phyloP scores from a whole-genome alignment of 2,329 filamentous ascomycete genomes.

The Talaromyces marneffei region DNA sequence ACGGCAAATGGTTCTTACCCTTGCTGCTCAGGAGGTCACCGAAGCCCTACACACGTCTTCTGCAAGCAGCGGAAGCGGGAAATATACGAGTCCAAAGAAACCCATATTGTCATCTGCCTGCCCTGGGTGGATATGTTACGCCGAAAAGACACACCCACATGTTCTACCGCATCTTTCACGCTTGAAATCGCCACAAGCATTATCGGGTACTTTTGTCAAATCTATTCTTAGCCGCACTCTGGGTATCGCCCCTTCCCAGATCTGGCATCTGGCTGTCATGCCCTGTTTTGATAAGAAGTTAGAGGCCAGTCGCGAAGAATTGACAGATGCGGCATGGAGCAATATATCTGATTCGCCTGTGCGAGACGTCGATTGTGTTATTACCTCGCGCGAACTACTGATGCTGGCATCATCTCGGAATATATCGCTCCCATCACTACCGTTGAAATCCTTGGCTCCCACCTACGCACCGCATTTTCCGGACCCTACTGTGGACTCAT shows the following conservation, averaged over 20 bases:
- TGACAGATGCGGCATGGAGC: constrained; percentile 73
- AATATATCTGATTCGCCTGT: constrained; percentile 40
- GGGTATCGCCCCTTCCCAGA: constrained; percentile 66
- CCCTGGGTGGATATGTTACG: constrained; percentile 98
- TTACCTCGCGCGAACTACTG: constrained; percentile 89
- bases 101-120: constrained; percentile 74
- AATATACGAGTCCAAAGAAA: constrained; percentile 29
- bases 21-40: constrained; percentile 67
- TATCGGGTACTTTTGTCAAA: constrained; percentile 86
- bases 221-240: constrained; percentile 69
- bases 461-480: constrained; percentile 59
- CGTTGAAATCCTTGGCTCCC: constrained; percentile 50
- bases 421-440: constrained; percentile 67
- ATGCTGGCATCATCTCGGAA: constrained; percentile 78
- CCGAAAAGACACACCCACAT: constrained; percentile 94
- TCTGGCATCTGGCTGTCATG: constrained; percentile 96
- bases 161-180: constrained; percentile 84
- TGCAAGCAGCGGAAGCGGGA: constrained; percentile 14
- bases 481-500: constrained; percentile 62
- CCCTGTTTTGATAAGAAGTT: constrained; percentile 99
- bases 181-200: constrained; percentile 88
- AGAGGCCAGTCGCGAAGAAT: constrained; percentile 86
- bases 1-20: constrained; percentile 74
- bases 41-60: constrained; percentile 26
- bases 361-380: constrained; percentile 94